phyloP scores from a whole-genome alignment of 306 rosid species.

The Pachyrhizus erosus region DNA sequence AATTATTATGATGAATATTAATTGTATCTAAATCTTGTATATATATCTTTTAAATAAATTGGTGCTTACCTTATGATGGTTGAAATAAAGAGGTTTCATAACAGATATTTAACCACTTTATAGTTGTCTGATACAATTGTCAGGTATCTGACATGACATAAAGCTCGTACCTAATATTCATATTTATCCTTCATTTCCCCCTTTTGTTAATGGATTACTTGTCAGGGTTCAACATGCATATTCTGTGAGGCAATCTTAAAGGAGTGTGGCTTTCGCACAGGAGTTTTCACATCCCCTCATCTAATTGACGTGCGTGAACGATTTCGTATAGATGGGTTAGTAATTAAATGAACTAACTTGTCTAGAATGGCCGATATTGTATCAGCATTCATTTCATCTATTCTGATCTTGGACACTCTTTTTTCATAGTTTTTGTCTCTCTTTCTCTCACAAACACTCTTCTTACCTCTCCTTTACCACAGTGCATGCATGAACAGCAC shows the following conservation, averaged over 20 bases:
- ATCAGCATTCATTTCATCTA: background rate
- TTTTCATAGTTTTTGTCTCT: background rate
- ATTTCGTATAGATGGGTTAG: slow-evolving; percentile 76
- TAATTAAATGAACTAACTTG: slow-evolving; percentile 32
- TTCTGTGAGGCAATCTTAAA: slow-evolving; percentile 74
- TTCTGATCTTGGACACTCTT: background rate
- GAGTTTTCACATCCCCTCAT: slow-evolving; percentile 80
- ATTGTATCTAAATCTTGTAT: too few relatives aligned
- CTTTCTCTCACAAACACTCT: background rate
- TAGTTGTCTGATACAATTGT: slow-evolving; percentile 29
- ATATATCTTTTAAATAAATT: background rate
- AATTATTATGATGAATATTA: slow-evolving; percentile 3
- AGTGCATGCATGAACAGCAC: slow-evolving; percentile 10
- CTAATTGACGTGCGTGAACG: slow-evolving; percentile 75
- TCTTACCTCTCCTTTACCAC: background rate
- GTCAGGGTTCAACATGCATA: slow-evolving; percentile 76
- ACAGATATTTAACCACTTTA: background rate
- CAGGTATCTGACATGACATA: slow-evolving; percentile 24
- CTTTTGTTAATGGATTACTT: slow-evolving; percentile 31
- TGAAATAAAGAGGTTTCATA: slow-evolving; percentile 18
- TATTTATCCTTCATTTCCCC: slow-evolving; percentile 17
- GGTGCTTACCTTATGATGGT: slow-evolving; percentile 27
- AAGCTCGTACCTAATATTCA: slow-evolving; percentile 29
- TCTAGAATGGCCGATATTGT: slow-evolving; percentile 3
- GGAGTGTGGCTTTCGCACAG: slow-evolving; percentile 78